Base-by-base conservation (phyloP, 2,329 filamentous ascomycete genomes). In the Penicillium corylophilum region DNA sequence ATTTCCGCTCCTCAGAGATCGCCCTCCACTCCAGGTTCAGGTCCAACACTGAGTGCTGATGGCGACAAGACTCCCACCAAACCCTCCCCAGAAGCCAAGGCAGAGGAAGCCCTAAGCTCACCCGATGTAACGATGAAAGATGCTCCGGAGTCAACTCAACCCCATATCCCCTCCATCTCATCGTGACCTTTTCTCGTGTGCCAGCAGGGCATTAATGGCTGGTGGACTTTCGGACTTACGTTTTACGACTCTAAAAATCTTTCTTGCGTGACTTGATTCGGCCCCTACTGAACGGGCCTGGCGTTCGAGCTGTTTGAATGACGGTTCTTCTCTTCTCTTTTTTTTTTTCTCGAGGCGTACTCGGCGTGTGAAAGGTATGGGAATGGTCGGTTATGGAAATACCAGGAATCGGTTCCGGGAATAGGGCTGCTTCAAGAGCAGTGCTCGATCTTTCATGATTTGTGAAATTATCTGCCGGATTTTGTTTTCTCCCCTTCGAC, bases 71-170 rank as follows among this genome's bases (percentile, higher is more conserved):
- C 49, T 31, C 53, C 56, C 7, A 44, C 33, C 38, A 59, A 62
- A 20, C n/a, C 55, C 5, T 58, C 56, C 16, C 42, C 50, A 7
- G 56, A 63, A 23, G 44, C 53, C 36, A 65, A 66, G 44, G 45
- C 50, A 13, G 62, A 38, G 35, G 35, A 64, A 29, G 20, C 53
- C 20, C 46, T 60, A n/a, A 57, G 46, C 18, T 53, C 65, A 24
- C 54, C 55, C 15, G 66, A 71, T 56, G 60, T 66, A 16, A n/a
- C 55, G 18, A 66, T 70, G 66, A 69, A 69, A 44, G 68, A 71
- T 47, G 61, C 62, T 10, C 45, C 64, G 10, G 61, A 67, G 36
- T 56, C 64, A 33, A 63, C 64, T 18, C 58, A 62, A 20, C 58
- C 67, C 48, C 64, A 64, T 43, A 49, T 65, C 22, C 55, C 64